Evolutionary conservation across 441 rosid species (phyloP).

Genomic region (Geranium incanum): DNA sequence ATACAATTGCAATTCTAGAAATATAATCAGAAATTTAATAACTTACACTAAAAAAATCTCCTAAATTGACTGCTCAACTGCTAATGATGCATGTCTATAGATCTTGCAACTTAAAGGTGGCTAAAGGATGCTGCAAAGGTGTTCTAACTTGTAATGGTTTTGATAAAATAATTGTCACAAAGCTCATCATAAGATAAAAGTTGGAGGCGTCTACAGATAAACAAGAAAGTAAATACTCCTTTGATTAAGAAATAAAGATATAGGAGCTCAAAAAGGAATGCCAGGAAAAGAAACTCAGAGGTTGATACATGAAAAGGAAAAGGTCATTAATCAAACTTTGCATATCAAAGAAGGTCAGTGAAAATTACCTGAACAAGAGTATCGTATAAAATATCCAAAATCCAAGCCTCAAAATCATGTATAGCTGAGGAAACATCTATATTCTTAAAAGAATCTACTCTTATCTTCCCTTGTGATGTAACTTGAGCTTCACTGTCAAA

Average conservation of each 20-base stretch:
- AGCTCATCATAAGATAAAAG: neutral
- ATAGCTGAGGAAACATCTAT: conserved; percentile 54
- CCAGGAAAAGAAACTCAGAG: neutral
- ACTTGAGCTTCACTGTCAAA: conserved; percentile 51
- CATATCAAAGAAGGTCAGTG: neutral
- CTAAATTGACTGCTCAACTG: neutral
- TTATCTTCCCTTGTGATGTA: conserved; percentile 41
- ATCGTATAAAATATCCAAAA: conserved; percentile 75
- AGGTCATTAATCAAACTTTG: neutral
- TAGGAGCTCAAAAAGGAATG: neutral
- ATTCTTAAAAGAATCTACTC: conserved; percentile 46
- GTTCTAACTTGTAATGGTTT: neutral
- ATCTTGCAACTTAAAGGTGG: neutral
- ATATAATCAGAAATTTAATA: neutral
- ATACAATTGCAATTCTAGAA: neutral
- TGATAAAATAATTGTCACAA: neutral
- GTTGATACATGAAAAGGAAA: neutral
- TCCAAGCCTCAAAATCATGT: conserved; percentile 82
- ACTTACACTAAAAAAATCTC: neutral
- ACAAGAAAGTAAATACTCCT: neutral
- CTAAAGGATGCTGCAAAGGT: neutral
- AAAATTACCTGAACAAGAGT: conserved; percentile 81
- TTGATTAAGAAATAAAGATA: neutral
- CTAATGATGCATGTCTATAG: neutral
- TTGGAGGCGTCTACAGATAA: neutral